Conservation (phyloP, 2,329 filamentous ascomycete species). For the Cladosporium sphaerospermum region DNA sequence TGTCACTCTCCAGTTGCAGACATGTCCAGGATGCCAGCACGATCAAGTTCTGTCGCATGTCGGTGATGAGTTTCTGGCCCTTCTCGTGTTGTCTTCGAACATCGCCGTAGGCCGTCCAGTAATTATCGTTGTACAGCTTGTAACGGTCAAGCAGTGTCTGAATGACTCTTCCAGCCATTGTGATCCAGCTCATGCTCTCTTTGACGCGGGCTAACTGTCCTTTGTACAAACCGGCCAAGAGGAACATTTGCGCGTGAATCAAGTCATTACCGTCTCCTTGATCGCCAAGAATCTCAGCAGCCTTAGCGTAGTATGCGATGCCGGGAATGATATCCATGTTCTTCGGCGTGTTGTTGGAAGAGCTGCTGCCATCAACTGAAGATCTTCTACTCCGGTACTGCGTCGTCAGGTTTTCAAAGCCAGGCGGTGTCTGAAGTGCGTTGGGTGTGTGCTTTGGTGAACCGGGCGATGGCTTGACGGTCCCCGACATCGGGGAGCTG, state of each 20-base stretch:
- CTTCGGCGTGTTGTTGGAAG: slow-evolving; percentile 11
- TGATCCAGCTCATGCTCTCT: slow-evolving; percentile 72
- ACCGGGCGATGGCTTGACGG: slow-evolving; percentile 33
- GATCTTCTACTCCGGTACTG: slow-evolving; percentile 27
- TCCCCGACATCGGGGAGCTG: slow-evolving; percentile 25
- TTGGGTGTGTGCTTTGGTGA: slow-evolving; percentile 33
- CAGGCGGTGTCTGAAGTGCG: slow-evolving; percentile 26
- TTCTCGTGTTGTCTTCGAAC: slow-evolving; percentile 26
- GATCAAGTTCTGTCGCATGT: slow-evolving; percentile 36
- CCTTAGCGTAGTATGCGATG: slow-evolving; percentile 80
- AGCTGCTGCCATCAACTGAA: slow-evolving; percentile 25
- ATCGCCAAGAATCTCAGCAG: slow-evolving; percentile 78
- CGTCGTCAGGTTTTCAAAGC: slow-evolving; percentile 2
- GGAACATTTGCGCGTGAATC: slow-evolving; percentile 74
- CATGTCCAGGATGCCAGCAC: slow-evolving; percentile 84
- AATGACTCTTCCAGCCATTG: slow-evolving; percentile 52
- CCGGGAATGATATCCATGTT: slow-evolving; percentile 77
- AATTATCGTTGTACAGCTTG: slow-evolving; percentile 34
- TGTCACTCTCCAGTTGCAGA: slow-evolving; percentile 88
- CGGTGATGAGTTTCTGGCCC: slow-evolving; percentile 25
- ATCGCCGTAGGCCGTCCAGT: slow-evolving; percentile 32
- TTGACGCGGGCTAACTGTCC: slow-evolving; percentile 81
- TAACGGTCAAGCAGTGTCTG: slow-evolving; percentile 72
- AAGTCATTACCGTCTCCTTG: slow-evolving; percentile 73
- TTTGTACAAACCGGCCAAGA: slow-evolving; percentile 82